These are phyloP conservation scores for Flammula alnicola DNA, from an alignment of 1,284 basidiomycete species.

Conservation along the genomic window DNA sequence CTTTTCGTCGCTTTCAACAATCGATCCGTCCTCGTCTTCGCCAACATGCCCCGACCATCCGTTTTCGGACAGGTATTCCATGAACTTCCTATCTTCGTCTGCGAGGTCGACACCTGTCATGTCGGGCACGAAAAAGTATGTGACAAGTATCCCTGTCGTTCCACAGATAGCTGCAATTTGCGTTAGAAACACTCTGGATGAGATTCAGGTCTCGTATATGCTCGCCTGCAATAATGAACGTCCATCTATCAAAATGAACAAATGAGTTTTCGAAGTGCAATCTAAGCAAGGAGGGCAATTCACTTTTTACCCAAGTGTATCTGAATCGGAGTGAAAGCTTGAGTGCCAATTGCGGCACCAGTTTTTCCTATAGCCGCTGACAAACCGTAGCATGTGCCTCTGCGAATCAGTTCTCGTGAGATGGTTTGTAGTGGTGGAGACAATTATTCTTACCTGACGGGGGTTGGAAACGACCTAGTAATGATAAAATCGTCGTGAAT, in stretches of 20 bases:
- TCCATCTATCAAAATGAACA: constrained; percentile 50
- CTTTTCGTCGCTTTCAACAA: not conserved
- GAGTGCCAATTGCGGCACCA: constrained; percentile 78
- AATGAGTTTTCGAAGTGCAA: not conserved
- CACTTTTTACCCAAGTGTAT: constrained; percentile 66
- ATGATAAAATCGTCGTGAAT: constrained; percentile 10
- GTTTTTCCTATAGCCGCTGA: constrained; percentile 77
- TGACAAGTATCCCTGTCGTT: constrained; percentile 62
- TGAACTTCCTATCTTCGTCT: constrained; percentile 67
- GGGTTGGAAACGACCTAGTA: constrained; percentile 65
- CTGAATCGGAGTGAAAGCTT: constrained; percentile 80
- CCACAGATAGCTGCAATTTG: constrained; percentile 62
- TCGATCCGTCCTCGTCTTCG: constrained; percentile 46
- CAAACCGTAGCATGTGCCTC: constrained; percentile 73
- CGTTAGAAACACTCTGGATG: not conserved
- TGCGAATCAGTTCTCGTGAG: constrained; percentile 23
- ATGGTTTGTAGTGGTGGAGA: not conserved
- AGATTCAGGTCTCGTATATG: not conserved
- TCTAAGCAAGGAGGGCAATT: constrained; percentile 14
- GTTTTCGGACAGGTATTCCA: constrained; percentile 62
- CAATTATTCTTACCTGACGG: constrained; percentile 52
- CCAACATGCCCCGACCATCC: constrained; percentile 73
- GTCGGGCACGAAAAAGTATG: constrained; percentile 73
- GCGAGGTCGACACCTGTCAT: constrained; percentile 73
- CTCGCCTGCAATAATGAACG: constrained; percentile 59